Percentiles rank a stretch among this genome's conserved stretches.
phyloP scores from a whole-genome alignment of 495 filamentous ascomycete genomes.

The Aspergillus taichungensis region DNA sequence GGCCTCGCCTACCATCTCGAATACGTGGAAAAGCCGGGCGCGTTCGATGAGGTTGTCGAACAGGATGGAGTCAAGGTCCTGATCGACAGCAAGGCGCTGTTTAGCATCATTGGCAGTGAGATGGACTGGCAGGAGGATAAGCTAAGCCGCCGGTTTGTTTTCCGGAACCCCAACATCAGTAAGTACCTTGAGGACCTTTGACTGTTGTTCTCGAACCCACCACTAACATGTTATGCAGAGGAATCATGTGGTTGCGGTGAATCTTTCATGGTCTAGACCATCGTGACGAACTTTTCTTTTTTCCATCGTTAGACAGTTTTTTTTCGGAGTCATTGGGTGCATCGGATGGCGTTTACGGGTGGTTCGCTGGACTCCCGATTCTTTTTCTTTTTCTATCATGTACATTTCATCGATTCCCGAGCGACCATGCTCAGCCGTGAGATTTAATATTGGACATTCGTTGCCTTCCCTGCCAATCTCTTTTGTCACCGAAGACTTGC shows the following conservation, averaged over 20 bases:
- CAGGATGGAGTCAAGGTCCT: constrained; percentile 94
- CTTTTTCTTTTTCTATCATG: constrained; percentile 11
- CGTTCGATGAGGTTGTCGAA: constrained; percentile 86
- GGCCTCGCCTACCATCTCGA: constrained; percentile 93
- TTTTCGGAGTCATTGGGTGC: constrained; percentile 23
- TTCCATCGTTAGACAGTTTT: constrained; percentile 8
- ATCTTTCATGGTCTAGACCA: constrained; percentile 75
- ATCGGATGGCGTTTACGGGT: constrained; percentile 36
- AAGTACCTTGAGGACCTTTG: constrained; percentile 34
- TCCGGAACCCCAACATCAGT: constrained; percentile 98
- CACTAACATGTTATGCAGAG: constrained; percentile 51
- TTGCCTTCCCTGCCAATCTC: constrained; percentile 3
- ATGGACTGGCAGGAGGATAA: constrained; percentile 99
- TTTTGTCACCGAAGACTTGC: too few species aligned
- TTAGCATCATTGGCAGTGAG: constrained; percentile 96
- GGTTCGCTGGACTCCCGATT: constrained; percentile 7
- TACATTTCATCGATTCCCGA: constrained; percentile 32
- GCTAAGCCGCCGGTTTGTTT: constrained; percentile 80
- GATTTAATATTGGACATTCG: constrained; percentile 8
- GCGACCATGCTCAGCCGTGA: constrained; percentile 10
- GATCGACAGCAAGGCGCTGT: constrained; percentile 92
- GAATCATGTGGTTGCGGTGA: constrained; percentile 96
- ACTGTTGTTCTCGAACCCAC: neutral
- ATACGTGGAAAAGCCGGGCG: constrained; percentile 82
- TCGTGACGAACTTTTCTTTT: constrained; percentile 4